Conservation (phyloP, 2,329 filamentous ascomycete genomes). For the Aspergillus eucalypticola region DNA sequence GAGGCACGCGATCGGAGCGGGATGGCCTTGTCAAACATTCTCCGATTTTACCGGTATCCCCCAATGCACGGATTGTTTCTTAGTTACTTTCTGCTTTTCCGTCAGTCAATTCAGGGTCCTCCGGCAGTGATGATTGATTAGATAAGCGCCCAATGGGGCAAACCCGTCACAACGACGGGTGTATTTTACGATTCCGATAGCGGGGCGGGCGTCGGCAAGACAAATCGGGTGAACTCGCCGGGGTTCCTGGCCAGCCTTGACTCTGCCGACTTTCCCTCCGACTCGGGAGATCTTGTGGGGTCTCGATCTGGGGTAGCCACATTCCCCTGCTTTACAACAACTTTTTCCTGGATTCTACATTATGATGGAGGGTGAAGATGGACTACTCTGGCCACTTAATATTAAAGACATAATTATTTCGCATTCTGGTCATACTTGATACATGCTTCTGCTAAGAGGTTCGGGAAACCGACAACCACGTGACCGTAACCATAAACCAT, state of each 20-base stretch:
- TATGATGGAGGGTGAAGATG: too few relatives aligned
- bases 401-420: too few relatives aligned
- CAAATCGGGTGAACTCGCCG: constrained; percentile 5
- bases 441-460: too few relatives aligned
- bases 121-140: background rate
- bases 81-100: too few relatives aligned
- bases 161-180: background rate
- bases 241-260: background rate
- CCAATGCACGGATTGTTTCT: too few relatives aligned
- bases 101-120: background rate
- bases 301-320: constrained; percentile 1
- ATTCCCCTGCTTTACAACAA: background rate
- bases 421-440: too few relatives aligned
- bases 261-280: background rate
- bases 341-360: too few relatives aligned
- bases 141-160: background rate
- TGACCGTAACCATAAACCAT: too few relatives aligned
- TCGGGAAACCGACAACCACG: too few relatives aligned
- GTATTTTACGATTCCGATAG: constrained; percentile 14
- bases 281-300: background rate
- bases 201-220: constrained; percentile 11
- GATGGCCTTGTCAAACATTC: background rate
- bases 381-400: too few relatives aligned
- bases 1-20: background rate
- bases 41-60: background rate